Conservation (phyloP, 495 filamentous ascomycete genomes). For the Antarctomyces pellizariae region DNA sequence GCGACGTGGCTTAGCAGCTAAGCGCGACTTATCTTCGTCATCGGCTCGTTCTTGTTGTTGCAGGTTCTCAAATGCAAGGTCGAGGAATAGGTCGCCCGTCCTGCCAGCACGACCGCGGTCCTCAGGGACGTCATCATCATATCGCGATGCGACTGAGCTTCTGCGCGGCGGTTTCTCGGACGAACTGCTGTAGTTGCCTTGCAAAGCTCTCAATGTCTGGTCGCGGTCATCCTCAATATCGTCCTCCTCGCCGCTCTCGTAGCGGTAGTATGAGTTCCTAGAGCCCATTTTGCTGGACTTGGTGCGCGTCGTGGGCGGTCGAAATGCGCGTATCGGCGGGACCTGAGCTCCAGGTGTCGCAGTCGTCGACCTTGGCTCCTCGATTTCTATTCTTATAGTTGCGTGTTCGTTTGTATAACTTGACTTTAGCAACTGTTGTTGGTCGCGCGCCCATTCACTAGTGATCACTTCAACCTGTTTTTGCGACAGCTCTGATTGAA, state of each 20-base stretch:
- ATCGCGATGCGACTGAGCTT: too few relatives aligned
- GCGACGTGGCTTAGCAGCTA: too few relatives aligned
- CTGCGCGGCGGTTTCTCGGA: too few relatives aligned
- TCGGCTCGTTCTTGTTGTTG: slow-evolving; percentile 16
- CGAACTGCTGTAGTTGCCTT: slow-evolving; percentile 17
- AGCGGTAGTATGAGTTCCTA: slow-evolving; percentile 11
- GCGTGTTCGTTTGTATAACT: too few relatives aligned
- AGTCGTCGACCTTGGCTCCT: background rate
- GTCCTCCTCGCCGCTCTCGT: slow-evolving; percentile 15
- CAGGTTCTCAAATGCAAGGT: slow-evolving; percentile 24
- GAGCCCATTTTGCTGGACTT: slow-evolving; percentile 26
- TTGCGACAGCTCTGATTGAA: too few relatives aligned
- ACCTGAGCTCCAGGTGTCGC: slow-evolving; percentile 10
- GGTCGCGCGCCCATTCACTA: too few relatives aligned
- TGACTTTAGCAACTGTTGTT: too few relatives aligned
- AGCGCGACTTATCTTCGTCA: too few relatives aligned
- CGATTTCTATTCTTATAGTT: too few relatives aligned
- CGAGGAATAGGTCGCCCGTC: slow-evolving; percentile 28
- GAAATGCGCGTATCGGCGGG: slow-evolving; percentile 25
- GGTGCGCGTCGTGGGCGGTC: slow-evolving; percentile 24
- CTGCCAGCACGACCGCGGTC: slow-evolving; percentile 22
- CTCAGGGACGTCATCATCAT: slow-evolving; percentile 12
- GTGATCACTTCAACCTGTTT: too few relatives aligned
- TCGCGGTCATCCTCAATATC: slow-evolving; percentile 22
- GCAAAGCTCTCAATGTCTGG: slow-evolving; percentile 23